A percentile compares a stretch with the other conserved stretches of the same genome.
These are phyloP conservation scores for Linderniella brevidens DNA, from an alignment of 257 asterid species.

Conservation along the genomic window DNA sequence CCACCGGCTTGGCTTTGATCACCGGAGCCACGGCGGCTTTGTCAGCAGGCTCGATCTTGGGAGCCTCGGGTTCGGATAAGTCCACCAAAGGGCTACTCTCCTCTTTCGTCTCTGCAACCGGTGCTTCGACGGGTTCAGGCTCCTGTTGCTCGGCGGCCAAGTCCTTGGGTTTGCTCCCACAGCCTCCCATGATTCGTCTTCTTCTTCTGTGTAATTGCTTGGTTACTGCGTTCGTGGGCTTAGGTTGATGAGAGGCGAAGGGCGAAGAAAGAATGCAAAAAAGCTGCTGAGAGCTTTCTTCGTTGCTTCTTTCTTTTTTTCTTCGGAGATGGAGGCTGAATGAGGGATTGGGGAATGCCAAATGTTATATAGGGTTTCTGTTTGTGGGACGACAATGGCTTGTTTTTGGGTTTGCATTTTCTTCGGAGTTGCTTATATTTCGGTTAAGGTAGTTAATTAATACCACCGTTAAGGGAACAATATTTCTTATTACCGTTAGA, in stretches of 20 bases:
- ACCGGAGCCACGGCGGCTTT: too few species aligned
- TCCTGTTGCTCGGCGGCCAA: slow-evolving; percentile 20
- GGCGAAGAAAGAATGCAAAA: neutral
- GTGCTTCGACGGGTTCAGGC: slow-evolving; percentile 20
- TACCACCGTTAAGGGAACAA: too few species aligned
- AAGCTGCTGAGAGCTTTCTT: neutral
- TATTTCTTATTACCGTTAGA: too few species aligned
- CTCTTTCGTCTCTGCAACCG: slow-evolving; percentile 12
- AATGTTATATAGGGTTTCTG: neutral
- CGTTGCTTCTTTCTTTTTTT: slow-evolving; percentile 1
- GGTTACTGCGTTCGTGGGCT: neutral
- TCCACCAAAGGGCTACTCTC: slow-evolving; percentile 4
- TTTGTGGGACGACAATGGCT: neutral
- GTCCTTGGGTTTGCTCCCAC: slow-evolving; percentile 72
- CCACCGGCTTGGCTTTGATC: too few species aligned
- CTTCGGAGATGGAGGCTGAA: neutral
- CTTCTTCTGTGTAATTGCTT: neutral
- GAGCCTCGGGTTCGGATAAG: too few species aligned
- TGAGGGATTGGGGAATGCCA: neutral
- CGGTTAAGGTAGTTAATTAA: too few species aligned
- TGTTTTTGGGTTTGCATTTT: neutral
- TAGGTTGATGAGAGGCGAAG: slow-evolving; percentile 22
- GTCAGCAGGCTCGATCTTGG: too few species aligned
- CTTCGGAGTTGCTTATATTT: too few species aligned
- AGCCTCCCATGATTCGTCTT: slow-evolving; percentile 56